Base-by-base conservation (phyloP, 1,139 yeast genomes). In the Hyphopichia pseudoburtonii region DNA sequence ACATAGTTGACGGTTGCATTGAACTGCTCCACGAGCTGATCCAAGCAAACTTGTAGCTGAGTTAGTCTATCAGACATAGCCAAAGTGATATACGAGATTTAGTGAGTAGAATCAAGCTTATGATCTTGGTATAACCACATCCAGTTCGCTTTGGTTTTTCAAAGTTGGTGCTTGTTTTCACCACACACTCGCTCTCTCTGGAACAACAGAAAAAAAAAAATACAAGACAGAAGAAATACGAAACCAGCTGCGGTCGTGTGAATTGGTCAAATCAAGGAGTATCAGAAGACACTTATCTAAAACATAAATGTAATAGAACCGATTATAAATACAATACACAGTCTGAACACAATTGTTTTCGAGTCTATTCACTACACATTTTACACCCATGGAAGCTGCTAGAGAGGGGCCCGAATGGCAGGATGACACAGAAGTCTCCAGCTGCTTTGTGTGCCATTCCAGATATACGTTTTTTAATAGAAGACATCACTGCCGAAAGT, bases 1-100 rank as follows among this genome's bases (percentile, higher is more conserved):
- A 90, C 84, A 54, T 89, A 89, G 57, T 87, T 86, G 38, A 92
- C 71, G 1, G 97, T 84, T 5, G 97, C 94, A 57, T 87, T 86
- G 66, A 89, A 87, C 64, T 90, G 97, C 47, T 87, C 96, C 39
- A 88, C 80, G 40, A 92, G 78, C 67, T 86, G 96, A 62, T 92
- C 98, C 33, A 92, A 68, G 50, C 97, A 89, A 32, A 86, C 77
- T 56, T 92, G 98, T 25, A 92, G 75, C 58, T 92, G 98, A 1
- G 97, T 89, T 28, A 92, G 70, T 52, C 97, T 70, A 62, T 92
- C 98, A 0, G 96, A 73, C 86, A 81, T 81, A 29, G 30, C 10
- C 5, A 14, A 24, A 6, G 12, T n/a, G n/a, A n/a, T n/a, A n/a
- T n/a, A 10, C 23, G 23, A 10, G 23, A 21, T 10, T 7, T 10